These are phyloP conservation scores for Trichoderma guizhouense DNA, from an alignment of 2,329 filamentous ascomycete genomes.

Conservation along the genomic window DNA sequence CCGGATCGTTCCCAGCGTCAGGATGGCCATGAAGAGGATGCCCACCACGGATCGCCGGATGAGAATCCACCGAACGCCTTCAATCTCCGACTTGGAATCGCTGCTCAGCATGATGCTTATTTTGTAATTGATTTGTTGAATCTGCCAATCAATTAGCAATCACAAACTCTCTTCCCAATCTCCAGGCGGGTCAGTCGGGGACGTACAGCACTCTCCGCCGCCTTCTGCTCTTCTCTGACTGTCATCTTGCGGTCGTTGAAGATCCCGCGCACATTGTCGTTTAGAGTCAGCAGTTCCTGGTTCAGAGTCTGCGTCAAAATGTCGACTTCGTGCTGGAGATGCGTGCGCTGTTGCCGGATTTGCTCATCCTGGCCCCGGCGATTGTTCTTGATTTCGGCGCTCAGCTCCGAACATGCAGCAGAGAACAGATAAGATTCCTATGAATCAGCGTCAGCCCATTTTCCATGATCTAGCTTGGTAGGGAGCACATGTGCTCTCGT, in stretches of 20 bases:
- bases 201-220: conserved; percentile 72
- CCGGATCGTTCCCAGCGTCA: conserved; percentile 57
- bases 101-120: conserved; percentile 88
- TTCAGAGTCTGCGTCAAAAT: conserved; percentile 80
- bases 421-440: conserved; percentile 87
- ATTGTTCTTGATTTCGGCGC: conserved; percentile 78
- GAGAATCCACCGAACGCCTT: conserved; percentile 83
- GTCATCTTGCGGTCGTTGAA: conserved; percentile 96
- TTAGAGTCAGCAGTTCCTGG: conserved; percentile 77
- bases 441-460: not conserved
- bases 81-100: conserved; percentile 87
- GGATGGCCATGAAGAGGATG: conserved; percentile 63
- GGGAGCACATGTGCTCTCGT: not conserved
- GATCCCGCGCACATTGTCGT: conserved; percentile 90
- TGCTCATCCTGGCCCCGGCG: conserved; percentile 74
- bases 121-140: conserved; percentile 94
- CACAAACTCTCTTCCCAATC: not conserved
- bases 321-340: conserved; percentile 93
- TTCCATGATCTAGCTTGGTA: not conserved
- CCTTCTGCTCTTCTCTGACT: conserved; percentile 81
- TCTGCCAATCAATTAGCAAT: conserved; percentile 42
- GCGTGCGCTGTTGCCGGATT: conserved; percentile 76
- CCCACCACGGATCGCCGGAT: conserved; percentile 62
- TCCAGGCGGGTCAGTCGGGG: not conserved
- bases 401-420: conserved; percentile 87